These are phyloP conservation scores for Westerdykella aurantiaca DNA, from an alignment of 2,329 filamentous ascomycete species.

Conservation along the genomic window DNA sequence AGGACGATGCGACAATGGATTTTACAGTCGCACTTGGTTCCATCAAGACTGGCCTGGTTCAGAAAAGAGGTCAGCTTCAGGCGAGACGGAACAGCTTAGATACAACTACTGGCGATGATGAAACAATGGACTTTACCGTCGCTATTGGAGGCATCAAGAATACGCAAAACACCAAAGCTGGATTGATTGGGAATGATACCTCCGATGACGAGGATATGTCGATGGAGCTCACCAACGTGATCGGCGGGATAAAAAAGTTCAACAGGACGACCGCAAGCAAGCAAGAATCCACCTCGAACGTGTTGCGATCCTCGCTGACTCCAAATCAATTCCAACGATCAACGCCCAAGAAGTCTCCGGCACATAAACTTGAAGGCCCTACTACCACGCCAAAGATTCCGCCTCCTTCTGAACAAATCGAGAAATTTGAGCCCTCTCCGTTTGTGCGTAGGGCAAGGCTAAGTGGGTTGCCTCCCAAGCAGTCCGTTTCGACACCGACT, in stretches of 20 bases:
- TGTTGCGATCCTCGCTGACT: conserved; percentile 9
- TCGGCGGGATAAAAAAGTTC: conserved; percentile 40
- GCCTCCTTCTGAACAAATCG: conserved; percentile 19
- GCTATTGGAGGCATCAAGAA: conserved; percentile 35
- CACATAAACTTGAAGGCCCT: not conserved
- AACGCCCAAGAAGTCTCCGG: conserved; percentile 21
- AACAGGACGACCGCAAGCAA: conserved; percentile 10
- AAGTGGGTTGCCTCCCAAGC: conserved; percentile 10
- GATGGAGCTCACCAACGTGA: conserved; percentile 49
- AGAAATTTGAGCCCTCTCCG: conserved; percentile 32
- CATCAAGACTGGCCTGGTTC: conserved; percentile 21
- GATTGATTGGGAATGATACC: not conserved
- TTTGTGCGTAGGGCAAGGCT: conserved; percentile 25
- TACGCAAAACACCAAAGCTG: not conserved
- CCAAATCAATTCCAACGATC: conserved; percentile 3
- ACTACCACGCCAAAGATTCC: conserved; percentile 23
- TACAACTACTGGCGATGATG: conserved; percentile 23
- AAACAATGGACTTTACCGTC: conserved; percentile 38
- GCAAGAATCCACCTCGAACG: conserved; percentile 13
- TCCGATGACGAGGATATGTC: conserved; percentile 43
- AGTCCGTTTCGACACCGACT: conserved; percentile 19
- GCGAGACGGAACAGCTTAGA: conserved; percentile 22
- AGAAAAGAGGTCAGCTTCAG: conserved; percentile 2
- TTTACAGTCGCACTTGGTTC: conserved; percentile 35
- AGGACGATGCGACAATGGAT: conserved; percentile 40